A percentile compares a stretch with the other conserved stretches of the same genome.
Evolutionary conservation across 2,329 filamentous ascomycete genomes (phyloP).

Genomic region (Cladophialophora psammophila): DNA sequence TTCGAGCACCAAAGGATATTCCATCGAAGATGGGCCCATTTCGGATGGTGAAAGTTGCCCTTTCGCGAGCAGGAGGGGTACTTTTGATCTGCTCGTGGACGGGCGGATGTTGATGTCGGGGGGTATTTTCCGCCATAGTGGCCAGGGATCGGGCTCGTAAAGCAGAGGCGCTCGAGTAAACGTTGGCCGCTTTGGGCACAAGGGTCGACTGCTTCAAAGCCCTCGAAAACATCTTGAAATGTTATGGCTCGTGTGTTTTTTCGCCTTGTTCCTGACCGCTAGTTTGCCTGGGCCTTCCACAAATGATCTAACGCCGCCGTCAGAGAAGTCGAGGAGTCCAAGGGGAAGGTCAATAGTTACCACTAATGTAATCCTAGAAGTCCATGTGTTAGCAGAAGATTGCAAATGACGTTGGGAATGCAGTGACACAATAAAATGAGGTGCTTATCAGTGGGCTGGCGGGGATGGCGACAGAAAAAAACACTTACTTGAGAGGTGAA

Average conservation of each 20-base stretch:
- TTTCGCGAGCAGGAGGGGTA: conserved; percentile 74
- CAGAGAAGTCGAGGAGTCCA: conserved; percentile 31
- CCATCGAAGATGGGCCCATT: conserved; percentile 96
- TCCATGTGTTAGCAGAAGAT: conserved; percentile 46
- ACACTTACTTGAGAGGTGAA: conserved; percentile 82
- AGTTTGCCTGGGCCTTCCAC: conserved; percentile 72
- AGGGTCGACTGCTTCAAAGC: conserved; percentile 60
- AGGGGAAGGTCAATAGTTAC: conserved; percentile 49
- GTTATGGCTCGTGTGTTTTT: conserved; percentile 41
- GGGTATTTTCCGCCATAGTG: conserved; percentile 39
- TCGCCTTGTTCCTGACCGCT: conserved; percentile 47
- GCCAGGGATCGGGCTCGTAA: conserved; percentile 46
- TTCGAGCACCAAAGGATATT: conserved; percentile 94
- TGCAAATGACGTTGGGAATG: conserved; percentile 33
- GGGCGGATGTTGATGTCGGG: conserved; percentile 46
- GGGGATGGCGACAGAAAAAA: conserved; percentile 35
- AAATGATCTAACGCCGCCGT: conserved; percentile 62
- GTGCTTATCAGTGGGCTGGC: conserved; percentile 34
- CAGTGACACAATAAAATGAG: conserved; percentile 31
- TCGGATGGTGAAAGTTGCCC: conserved; percentile 94
- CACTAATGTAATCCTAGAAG: conserved; percentile 69
- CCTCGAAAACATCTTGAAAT: conserved; percentile 62
- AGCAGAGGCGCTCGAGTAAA: conserved; percentile 45
- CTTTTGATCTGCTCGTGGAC: conserved; percentile 54
- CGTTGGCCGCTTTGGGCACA: conserved; percentile 55